Evolutionary conservation across 768 basidiomycete genomes (phyloP), one percentile per base, ranked within the genome.

Genomic region (Serendipita sp.): DNA sequence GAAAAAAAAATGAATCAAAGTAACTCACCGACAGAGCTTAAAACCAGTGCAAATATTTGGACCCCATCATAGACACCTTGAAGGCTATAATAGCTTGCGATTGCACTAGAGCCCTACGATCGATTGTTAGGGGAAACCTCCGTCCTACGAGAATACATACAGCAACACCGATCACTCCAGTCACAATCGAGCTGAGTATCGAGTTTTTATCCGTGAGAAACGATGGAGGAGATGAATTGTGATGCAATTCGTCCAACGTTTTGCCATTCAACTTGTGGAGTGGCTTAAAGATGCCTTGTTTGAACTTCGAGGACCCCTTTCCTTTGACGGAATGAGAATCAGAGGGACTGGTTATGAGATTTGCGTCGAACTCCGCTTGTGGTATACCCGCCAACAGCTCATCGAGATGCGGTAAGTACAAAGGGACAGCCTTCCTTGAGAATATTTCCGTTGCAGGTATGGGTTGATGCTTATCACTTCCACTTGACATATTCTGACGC

Each of bases 11-110:
- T 3, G 4, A 40, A 46, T 3, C 16, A 50, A 10, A 64, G 45
- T 23, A 2, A 64, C 67, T 33, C 68, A 86, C 86, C 79, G 66
- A 87, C 79, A 1, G 85, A 86, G 64, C 78, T 82, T 64, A 88
- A 71, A 48, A 88, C 77, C 31, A 88, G 74, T 0, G 86, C 85
- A 71, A 87, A 86, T 40, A 88, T 78, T 69, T 88, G 86, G 0
- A 88, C 72, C 0, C 82, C 85, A 66, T 85, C 85, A 62, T 81
- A 76, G 8, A 87, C 75, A 44, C 86, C 85, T 69, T 85, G 83
- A 23, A 87, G 71, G 70, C 85, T 86, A 69, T 87, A 88, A 67
- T 81, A 86, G 0, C 81, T 79, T 3, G 84, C 81, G 40, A 87
- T 73, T 29, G 79, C 80, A 70, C 84, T 87, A 1, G 87, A 87